phyloP scores from a whole-genome alignment of 1,139 yeast species.

The Candida frijolesensis region DNA sequence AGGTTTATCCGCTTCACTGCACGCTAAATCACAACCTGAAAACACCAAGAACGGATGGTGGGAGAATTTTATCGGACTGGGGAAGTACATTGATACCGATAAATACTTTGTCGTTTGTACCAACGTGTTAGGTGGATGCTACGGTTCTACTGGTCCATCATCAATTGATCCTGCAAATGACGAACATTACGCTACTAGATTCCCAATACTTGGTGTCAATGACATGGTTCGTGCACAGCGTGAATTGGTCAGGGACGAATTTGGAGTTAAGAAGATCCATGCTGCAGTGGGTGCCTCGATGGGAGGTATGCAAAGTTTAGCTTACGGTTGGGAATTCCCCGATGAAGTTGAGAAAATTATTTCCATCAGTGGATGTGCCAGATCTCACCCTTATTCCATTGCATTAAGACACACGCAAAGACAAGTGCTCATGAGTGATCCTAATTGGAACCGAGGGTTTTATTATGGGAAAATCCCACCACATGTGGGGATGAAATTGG shows the following conservation, averaged over 20 bases:
- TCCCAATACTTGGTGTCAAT: slow-evolving; percentile 82
- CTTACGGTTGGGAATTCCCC: slow-evolving; percentile 84
- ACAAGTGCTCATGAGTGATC: slow-evolving; percentile 92
- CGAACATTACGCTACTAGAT: slow-evolving; percentile 77
- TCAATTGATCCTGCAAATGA: slow-evolving; percentile 72
- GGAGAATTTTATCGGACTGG: slow-evolving; percentile 92
- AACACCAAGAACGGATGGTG: slow-evolving; percentile 90
- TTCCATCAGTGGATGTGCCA: slow-evolving; percentile 86
- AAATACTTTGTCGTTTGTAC: slow-evolving; percentile 85
- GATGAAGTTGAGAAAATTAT: slow-evolving; percentile 71
- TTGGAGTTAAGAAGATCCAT: slow-evolving; percentile 63
- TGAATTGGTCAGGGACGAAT: slow-evolving; percentile 59
- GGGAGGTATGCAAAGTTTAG: slow-evolving; percentile 97
- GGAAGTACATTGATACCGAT: slow-evolving; percentile 74
- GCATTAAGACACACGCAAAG: slow-evolving; percentile 93
- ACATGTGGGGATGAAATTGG: slow-evolving; percentile 91
- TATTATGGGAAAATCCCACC: slow-evolving; percentile 83
- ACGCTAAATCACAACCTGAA: slow-evolving; percentile 80
- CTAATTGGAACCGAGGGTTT: slow-evolving; percentile 91
- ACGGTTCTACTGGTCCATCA: slow-evolving; percentile 94
- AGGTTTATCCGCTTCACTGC: slow-evolving; percentile 91
- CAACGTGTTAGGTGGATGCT: slow-evolving; percentile 91
- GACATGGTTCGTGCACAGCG: slow-evolving; percentile 94
- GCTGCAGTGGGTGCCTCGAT: slow-evolving; percentile 91
- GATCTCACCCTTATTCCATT: slow-evolving; percentile 91